phyloP scores from a whole-genome alignment of 352 stramenopile species.

The Pelagophyceae sp. region DNA sequence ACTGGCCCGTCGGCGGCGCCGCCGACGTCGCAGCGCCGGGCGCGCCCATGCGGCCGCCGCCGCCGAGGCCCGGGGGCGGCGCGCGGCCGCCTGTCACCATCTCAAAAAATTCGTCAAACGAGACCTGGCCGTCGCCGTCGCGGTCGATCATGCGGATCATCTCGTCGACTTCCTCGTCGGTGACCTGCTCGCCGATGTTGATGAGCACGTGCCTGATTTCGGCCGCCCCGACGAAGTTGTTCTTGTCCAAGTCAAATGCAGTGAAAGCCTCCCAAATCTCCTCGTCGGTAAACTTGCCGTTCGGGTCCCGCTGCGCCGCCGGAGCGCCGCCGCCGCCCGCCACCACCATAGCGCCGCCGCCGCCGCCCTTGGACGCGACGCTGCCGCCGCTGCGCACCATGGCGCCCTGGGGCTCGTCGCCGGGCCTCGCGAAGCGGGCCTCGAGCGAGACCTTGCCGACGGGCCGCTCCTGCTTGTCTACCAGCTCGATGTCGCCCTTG shows the following conservation, averaged over 20 bases:
- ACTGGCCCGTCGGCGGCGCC: constrained; percentile 38
- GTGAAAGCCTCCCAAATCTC: constrained; percentile 86
- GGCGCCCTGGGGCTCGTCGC: constrained; percentile 28
- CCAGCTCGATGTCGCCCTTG: constrained; percentile 73
- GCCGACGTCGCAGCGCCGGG: constrained; percentile 20
- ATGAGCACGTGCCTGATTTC: constrained; percentile 87
- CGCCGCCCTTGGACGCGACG: neutral
- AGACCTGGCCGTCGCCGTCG: constrained; percentile 83
- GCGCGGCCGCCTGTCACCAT: constrained; percentile 86
- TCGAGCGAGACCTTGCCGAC: constrained; percentile 71
- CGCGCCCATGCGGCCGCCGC: constrained; percentile 21
- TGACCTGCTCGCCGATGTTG: constrained; percentile 85
- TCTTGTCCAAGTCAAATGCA: constrained; percentile 86
- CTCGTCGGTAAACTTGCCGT: constrained; percentile 88
- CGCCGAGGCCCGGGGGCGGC: constrained; percentile 65
- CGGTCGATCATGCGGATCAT: constrained; percentile 93
- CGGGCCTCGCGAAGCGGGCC: constrained; percentile 70
- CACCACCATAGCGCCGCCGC: neutral
- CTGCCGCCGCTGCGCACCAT: neutral
- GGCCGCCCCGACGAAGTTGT: constrained; percentile 84
- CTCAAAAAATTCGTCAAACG: constrained; percentile 86
- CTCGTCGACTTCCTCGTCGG: constrained; percentile 88
- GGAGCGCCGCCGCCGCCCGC: too few relatives aligned
- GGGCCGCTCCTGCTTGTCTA: constrained; percentile 61
- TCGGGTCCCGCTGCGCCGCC: constrained; percentile 60